Evolutionary conservation across 441 rosid species (phyloP).

Genomic region (Raphanus hybrid): DNA sequence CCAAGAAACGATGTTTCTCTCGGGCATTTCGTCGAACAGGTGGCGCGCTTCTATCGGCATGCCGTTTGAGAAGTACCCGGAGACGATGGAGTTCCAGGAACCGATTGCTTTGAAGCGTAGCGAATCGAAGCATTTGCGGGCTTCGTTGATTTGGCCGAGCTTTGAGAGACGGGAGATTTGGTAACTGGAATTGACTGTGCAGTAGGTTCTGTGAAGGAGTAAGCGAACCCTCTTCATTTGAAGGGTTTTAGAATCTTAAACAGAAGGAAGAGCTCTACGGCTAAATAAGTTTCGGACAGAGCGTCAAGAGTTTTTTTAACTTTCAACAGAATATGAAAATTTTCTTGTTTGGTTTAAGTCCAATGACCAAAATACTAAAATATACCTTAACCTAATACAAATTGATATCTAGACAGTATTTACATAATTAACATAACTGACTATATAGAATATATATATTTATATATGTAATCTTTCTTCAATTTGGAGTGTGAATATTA

Average conservation of each 20-base stretch:
- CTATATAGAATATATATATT: background rate
- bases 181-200: slow-evolving; percentile 38
- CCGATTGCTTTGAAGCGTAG: slow-evolving; percentile 45
- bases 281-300: background rate
- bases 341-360: background rate
- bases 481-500: no score
- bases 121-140: slow-evolving; percentile 62
- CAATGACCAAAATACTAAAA: background rate
- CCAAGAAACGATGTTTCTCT: slow-evolving; percentile 72
- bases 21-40: slow-evolving; percentile 68
- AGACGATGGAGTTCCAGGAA: slow-evolving; percentile 68
- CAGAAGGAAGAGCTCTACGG: background rate
- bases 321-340: no score
- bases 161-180: slow-evolving; percentile 57
- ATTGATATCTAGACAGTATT: background rate
- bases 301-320: background rate
- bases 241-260: no score
- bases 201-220: slow-evolving; percentile 43
- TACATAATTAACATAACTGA: background rate
- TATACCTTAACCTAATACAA: background rate
- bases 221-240: slow-evolving; percentile 45
- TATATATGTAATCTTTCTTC: no score
- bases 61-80: slow-evolving; percentile 60
- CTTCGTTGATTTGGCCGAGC: slow-evolving; percentile 59
- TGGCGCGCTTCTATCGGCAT: slow-evolving; percentile 54